phyloP scores from a whole-genome alignment of 1,284 basidiomycete genomes.

The Agroathelia rolfsii region DNA sequence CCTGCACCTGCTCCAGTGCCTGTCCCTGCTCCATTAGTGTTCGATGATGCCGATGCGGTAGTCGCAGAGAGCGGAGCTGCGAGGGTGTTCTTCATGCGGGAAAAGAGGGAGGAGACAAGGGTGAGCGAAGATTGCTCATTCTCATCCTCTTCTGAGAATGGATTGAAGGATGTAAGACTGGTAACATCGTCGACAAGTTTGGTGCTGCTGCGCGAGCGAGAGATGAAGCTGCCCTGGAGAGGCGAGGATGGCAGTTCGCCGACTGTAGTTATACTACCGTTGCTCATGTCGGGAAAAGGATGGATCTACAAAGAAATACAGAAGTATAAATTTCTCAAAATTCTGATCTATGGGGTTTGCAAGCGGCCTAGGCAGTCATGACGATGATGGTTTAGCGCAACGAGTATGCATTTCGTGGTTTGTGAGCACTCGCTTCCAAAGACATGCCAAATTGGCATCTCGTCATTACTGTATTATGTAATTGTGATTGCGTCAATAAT shows the following conservation, averaged over 20 bases:
- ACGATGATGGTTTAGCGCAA: background rate
- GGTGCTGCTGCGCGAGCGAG: conserved; percentile 52
- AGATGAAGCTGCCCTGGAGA: conserved; percentile 28
- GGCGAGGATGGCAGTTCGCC: conserved; percentile 26
- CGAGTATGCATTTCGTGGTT: too few relatives aligned
- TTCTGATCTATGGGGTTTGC: too few relatives aligned
- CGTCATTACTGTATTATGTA: too few relatives aligned
- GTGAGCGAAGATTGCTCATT: conserved; percentile 76
- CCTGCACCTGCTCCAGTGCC: conserved; percentile 15
- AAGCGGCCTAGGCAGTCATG: too few relatives aligned
- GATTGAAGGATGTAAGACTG: conserved; percentile 73
- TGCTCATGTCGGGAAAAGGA: too few relatives aligned
- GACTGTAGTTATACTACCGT: too few relatives aligned
- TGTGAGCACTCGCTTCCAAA: too few relatives aligned
- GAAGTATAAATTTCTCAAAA: too few relatives aligned
- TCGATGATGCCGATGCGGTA: conserved; percentile 28
- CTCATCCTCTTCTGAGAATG: conserved; percentile 80
- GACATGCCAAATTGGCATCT: too few relatives aligned
- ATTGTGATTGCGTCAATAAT: too few relatives aligned
- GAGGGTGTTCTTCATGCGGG: conserved; percentile 67
- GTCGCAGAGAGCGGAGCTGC: conserved; percentile 50
- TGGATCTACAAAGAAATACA: too few relatives aligned
- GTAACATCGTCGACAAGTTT: conserved; percentile 57
- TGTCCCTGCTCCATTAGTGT: conserved; percentile 19
- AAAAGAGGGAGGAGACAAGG: conserved; percentile 66